Conservation (phyloP, 2,329 filamentous ascomycete species). For the Teratosphaeria zuluensis region DNA sequence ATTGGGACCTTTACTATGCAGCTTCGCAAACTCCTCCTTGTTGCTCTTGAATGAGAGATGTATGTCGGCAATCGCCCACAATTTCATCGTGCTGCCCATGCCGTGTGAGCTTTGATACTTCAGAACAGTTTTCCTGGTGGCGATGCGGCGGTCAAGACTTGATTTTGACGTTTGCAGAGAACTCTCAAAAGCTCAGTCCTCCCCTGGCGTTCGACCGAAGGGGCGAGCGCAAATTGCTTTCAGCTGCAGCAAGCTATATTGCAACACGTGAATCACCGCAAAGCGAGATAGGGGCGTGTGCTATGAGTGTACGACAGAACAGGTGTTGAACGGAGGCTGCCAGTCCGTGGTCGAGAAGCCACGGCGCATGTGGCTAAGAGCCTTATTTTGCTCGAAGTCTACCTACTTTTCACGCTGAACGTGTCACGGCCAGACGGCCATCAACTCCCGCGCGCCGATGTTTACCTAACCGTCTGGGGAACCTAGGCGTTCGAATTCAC, state of each 20-base stretch:
- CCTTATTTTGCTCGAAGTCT: not conserved
- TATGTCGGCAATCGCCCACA: slow-evolving; percentile 39
- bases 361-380: not conserved
- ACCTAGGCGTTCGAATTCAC: not conserved
- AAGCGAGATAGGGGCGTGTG: not conserved
- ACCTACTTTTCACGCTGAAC: not conserved
- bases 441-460: not conserved
- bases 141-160: not conserved
- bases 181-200: not conserved
- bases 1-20: slow-evolving; percentile 27
- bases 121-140: not conserved
- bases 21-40: slow-evolving; percentile 33
- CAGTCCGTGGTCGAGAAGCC: not conserved
- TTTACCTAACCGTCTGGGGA: not conserved
- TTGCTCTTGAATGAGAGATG: slow-evolving; percentile 39
- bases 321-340: not conserved
- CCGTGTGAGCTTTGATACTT: not conserved
- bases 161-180: not conserved
- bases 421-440: not conserved
- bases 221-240: not conserved
- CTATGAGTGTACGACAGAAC: not conserved
- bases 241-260: not conserved
- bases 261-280: not conserved
- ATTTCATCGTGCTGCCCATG: slow-evolving; percentile 10
- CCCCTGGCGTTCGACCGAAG: not conserved